Evolutionary conservation across 768 basidiomycete genomes (phyloP).

Genomic region (Agaricus blazei): DNA sequence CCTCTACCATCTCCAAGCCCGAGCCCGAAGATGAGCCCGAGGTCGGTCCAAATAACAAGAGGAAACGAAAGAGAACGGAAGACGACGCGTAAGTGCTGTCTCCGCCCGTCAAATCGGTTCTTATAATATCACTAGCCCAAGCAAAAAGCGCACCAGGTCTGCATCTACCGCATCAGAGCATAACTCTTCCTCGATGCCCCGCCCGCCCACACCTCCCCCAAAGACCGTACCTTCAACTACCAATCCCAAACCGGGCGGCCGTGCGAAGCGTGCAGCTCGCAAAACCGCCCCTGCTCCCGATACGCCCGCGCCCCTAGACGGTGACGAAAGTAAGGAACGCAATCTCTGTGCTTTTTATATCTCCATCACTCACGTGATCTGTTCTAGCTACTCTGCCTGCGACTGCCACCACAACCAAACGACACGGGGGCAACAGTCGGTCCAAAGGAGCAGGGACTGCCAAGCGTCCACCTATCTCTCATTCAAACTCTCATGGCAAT

Average conservation of each 20-base stretch:
- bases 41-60: constrained; percentile 32
- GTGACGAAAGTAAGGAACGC: constrained; percentile 56
- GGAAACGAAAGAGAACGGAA: constrained; percentile 74
- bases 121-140: constrained; percentile 27
- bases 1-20: constrained; percentile 28
- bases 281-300: constrained; percentile 31
- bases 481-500: constrained; percentile 23
- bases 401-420: constrained; percentile 23
- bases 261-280: constrained; percentile 42
- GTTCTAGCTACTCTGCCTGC: constrained; percentile 14
- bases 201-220: constrained; percentile 23
- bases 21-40: constrained; percentile 49
- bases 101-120: constrained; percentile 7
- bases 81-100: constrained; percentile 58
- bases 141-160: constrained; percentile 74
- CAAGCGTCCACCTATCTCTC: constrained; percentile 32
- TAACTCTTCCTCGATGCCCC: constrained; percentile 31
- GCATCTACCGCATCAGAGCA: constrained; percentile 67
- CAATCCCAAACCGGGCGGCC: constrained; percentile 26
- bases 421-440: constrained; percentile 30
- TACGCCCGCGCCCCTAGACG: constrained; percentile 34
- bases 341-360: constrained; percentile 1
- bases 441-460: constrained; percentile 34
- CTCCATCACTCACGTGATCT: constrained; percentile 5
- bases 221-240: constrained; percentile 21